A percentile compares a stretch with the other conserved stretches of the same genome.
phyloP scores from a whole-genome alignment of 345 rosid genomes.

The Physaria fendleri region DNA sequence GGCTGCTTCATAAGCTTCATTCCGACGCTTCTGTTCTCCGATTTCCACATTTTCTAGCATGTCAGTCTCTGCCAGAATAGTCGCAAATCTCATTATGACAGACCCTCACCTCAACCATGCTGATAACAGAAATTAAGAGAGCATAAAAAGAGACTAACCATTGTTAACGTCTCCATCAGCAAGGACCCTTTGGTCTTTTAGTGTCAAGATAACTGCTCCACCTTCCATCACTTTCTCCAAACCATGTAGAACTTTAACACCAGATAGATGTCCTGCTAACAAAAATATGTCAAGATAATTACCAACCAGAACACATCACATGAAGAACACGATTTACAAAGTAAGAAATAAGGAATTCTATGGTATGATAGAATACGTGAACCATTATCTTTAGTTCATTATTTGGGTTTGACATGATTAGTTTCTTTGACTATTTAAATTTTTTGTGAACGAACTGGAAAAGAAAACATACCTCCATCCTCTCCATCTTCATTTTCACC shows the following conservation, averaged over 20 bases:
- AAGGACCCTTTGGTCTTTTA: conserved; percentile 86
- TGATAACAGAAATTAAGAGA: conserved; percentile 9
- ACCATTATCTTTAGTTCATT: neutral
- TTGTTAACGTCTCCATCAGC: conserved; percentile 75
- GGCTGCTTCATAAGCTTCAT: conserved; percentile 85
- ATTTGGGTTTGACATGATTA: neutral
- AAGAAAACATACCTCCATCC: conserved; percentile 31
- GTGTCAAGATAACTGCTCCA: conserved; percentile 92
- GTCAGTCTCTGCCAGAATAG: conserved; percentile 64
- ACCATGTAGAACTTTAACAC: conserved; percentile 87
- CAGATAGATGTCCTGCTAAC: conserved; percentile 65
- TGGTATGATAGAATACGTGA: neutral
- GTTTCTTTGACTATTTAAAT: neutral
- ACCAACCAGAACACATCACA: conserved; percentile 11
- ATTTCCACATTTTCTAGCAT: conserved; percentile 98
- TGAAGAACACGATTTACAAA: conserved; percentile 3
- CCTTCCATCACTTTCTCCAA: conserved; percentile 90
- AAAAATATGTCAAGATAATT: conserved; percentile 4
- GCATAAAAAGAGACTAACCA: conserved; percentile 43
- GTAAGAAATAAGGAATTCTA: neutral
- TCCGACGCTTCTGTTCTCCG: conserved; percentile 92
- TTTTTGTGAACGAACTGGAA: neutral
- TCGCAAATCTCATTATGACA: conserved; percentile 36
- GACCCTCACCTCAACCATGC: conserved; percentile 17
- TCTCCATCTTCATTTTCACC: conserved; percentile 70